Base-by-base conservation (phyloP, 768 basidiomycete species). In the Calocybe indica region DNA sequence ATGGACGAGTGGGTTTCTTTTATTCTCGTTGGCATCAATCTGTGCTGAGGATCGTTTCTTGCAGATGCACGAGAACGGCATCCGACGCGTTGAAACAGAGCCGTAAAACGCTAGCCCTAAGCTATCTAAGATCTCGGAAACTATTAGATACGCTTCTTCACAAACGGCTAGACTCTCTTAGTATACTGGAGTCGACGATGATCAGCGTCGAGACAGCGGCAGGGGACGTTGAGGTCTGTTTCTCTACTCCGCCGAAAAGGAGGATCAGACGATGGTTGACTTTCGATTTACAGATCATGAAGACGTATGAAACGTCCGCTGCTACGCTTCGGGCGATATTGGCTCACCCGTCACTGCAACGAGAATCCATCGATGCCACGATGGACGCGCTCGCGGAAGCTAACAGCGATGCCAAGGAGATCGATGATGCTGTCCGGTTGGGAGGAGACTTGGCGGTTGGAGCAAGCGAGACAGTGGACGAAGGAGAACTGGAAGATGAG, bases 181-280 rank as follows among this genome's bases (percentile, higher is more conserved):
- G 82, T 48, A 88, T 82, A 34, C 69, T 97, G 6, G 82, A 88
- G 53, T 71, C 79, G 9, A 92, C 92, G 0, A 63, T 96, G 34
- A 68, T 90, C 39, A 77, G 80, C 39, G 90, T 97, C 5, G 92
- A 98, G 65, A 78, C 83, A 3, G 89, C 93, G n/a, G 88, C 88
- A 29, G 85, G 85, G 2, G 88, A 97, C 63, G 74, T 93, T 8
- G 85, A 92, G 73, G 93, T 93, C 59, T 37, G 69, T 59, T 37
- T 35, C n/a, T 45, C 36, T 15, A 9, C 32, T 14, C 33, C 29
- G 7, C 33, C 31, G 5, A 11, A 28, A 22, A 38, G 15, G n/a
- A 9, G 43, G 34, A 13, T 35, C 43, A 46, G n/a, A n/a, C n/a
- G n/a, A n/a, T n/a, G n/a, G n/a, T 2, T 40, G 43, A 43, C 48